Evolutionary conservation across 441 rosid genomes (phyloP).

Genomic region (Caryocar brasiliense): DNA sequence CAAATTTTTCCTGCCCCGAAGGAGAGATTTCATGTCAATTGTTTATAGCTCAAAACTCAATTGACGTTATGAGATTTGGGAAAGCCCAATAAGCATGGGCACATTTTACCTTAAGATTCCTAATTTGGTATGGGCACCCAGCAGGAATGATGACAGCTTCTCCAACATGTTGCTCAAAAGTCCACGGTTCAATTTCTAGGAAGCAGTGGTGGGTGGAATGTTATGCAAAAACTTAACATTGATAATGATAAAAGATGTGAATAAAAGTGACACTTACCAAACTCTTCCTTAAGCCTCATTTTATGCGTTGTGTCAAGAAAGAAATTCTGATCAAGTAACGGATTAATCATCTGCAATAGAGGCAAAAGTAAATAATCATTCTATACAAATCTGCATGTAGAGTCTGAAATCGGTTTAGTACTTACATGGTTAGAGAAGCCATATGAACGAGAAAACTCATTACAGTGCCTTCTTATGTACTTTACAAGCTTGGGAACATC

Average conservation of each 20-base stretch:
- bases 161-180: constrained; percentile 85
- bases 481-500: constrained; percentile 80
- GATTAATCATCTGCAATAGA: constrained; percentile 59
- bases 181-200: constrained; percentile 92
- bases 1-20: too few relatives aligned
- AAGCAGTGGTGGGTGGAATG: constrained; percentile 7
- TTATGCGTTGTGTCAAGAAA: constrained; percentile 71
- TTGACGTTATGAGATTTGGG: too few relatives aligned
- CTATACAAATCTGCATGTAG: constrained; percentile 8
- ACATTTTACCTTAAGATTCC: constrained; percentile 60
- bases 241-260: background rate
- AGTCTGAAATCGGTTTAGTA: constrained; percentile 1
- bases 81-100: too few relatives aligned
- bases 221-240: background rate
- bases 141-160: constrained; percentile 92
- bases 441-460: constrained; percentile 36
- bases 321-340: constrained; percentile 75
- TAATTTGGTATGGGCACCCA: constrained; percentile 91
- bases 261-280: constrained; percentile 38
- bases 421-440: constrained; percentile 49
- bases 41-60: too few relatives aligned
- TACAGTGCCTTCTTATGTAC: constrained; percentile 57
- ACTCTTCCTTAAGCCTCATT: constrained; percentile 79
- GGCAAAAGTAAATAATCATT: constrained; percentile 13
- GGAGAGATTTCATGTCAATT: too few relatives aligned